Conservation (phyloP, 352 stramenopile species). For the Globisporangium abappressorium region DNA sequence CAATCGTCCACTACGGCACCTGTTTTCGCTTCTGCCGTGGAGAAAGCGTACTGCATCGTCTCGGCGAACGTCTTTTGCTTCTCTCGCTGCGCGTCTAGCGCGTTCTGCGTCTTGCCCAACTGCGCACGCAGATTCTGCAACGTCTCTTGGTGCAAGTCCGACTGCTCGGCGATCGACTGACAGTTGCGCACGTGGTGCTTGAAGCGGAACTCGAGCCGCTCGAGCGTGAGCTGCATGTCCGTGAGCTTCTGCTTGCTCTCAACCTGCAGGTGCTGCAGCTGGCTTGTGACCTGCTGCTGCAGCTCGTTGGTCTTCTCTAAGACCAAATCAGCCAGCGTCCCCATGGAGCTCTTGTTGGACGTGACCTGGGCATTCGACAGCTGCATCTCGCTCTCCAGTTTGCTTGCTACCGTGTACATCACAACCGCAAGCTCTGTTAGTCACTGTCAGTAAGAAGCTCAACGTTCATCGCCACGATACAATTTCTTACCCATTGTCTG, state of each 20-base stretch:
- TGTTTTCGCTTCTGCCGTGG: conserved; percentile 28
- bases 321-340: conserved; percentile 41
- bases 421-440: neutral
- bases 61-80: conserved; percentile 46
- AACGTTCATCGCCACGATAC: neutral
- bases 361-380: conserved; percentile 39
- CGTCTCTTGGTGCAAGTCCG: conserved; percentile 43
- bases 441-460: neutral
- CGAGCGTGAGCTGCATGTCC: conserved; percentile 41
- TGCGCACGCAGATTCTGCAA: conserved; percentile 37
- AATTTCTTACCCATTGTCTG: conserved; percentile 30
- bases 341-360: conserved; percentile 45
- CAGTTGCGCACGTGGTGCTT: conserved; percentile 57
- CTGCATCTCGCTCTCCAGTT: conserved; percentile 49
- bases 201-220: conserved; percentile 71
- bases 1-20: conserved; percentile 21
- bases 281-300: conserved; percentile 31
- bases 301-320: conserved; percentile 43
- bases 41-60: conserved; percentile 36
- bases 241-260: conserved; percentile 44
- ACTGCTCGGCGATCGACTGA: conserved; percentile 42
- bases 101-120: conserved; percentile 38
- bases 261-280: conserved; percentile 46
- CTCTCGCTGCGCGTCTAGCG: conserved; percentile 45
- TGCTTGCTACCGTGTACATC: conserved; percentile 25